Conservation (phyloP, 768 basidiomycete genomes). For the Coprinopsis cinerea region DNA sequence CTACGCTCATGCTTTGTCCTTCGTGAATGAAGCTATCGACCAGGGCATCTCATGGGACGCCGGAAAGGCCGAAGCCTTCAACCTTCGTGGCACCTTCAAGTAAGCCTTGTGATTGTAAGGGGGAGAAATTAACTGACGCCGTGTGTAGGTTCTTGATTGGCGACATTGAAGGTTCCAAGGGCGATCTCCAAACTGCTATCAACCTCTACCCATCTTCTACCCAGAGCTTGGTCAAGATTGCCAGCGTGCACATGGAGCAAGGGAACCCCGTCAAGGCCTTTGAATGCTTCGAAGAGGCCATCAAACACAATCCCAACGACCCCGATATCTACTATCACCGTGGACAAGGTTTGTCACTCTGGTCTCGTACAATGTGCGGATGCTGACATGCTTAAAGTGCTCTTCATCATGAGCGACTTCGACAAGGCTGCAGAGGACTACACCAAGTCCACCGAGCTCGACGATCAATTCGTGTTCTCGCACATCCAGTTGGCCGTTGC, state of each 20-base stretch:
- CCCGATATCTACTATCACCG: conserved; percentile 98
- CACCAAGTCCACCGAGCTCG: conserved; percentile 81
- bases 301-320: conserved; percentile 74
- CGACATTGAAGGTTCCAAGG: conserved; percentile 76
- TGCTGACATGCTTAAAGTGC: conserved; percentile 41
- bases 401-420: conserved; percentile 94
- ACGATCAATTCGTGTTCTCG: conserved; percentile 87
- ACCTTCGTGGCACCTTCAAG: conserved; percentile 96
- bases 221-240: conserved; percentile 93
- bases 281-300: conserved; percentile 86
- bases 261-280: conserved; percentile 77
- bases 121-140: too few relatives aligned
- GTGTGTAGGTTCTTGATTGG: conserved; percentile 74
- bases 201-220: conserved; percentile 62
- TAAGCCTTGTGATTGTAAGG: conserved; percentile 31
- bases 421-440: conserved; percentile 85
- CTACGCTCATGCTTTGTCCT: conserved; percentile 72
- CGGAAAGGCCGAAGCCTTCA: conserved; percentile 83
- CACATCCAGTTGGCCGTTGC: conserved; percentile 98
- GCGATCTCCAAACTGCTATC: conserved; percentile 75
- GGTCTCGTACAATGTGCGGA: neutral
- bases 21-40: conserved; percentile 80
- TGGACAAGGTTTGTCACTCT: conserved; percentile 68
- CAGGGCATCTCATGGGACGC: conserved; percentile 76
- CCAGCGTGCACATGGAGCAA: conserved; percentile 96